Evolutionary conservation across 495 filamentous ascomycete species (phyloP).

Genomic region (Choiromyces venosus): DNA sequence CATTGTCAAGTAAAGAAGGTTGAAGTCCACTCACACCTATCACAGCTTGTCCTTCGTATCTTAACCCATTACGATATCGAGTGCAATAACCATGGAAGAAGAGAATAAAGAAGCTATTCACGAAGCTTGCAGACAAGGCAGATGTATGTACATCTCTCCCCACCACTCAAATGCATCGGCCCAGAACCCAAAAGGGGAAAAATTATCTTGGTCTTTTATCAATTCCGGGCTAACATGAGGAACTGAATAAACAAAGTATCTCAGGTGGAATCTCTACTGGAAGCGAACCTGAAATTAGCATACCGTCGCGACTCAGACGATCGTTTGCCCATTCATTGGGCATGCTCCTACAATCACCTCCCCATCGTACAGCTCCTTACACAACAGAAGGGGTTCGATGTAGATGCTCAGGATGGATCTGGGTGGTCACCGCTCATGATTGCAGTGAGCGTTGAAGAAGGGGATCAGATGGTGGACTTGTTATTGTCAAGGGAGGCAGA

Average conservation of each 20-base stretch:
- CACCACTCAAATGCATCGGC: constrained; percentile 5
- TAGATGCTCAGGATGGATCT: constrained; percentile 75
- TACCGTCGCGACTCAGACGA: constrained; percentile 76
- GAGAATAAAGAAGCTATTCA: constrained; percentile 61
- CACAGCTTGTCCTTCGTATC: not conserved
- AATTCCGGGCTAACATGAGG: not conserved
- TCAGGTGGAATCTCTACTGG: constrained; percentile 27
- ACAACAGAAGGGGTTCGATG: constrained; percentile 68
- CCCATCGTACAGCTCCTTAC: constrained; percentile 68
- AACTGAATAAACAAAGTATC: constrained; percentile 19
- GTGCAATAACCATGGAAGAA: constrained; percentile 19
- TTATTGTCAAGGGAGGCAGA: constrained; percentile 77
- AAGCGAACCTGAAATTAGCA: constrained; percentile 77
- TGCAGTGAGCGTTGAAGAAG: constrained; percentile 68
- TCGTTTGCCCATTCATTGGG: constrained; percentile 92
- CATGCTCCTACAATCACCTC: constrained; percentile 73
- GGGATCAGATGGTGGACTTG: constrained; percentile 63
- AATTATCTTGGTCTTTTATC: not conserved
- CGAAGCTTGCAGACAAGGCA: constrained; percentile 81
- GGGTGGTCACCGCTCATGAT: constrained; percentile 98
- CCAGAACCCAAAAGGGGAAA: constrained; percentile 3
- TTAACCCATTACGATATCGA: not conserved
- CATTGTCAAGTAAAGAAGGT: no score
- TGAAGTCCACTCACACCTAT: not conserved
- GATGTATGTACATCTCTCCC: constrained; percentile 52